phyloP scores from a whole-genome alignment of 1,284 basidiomycete species.

The Boletellus deceptivus region DNA sequence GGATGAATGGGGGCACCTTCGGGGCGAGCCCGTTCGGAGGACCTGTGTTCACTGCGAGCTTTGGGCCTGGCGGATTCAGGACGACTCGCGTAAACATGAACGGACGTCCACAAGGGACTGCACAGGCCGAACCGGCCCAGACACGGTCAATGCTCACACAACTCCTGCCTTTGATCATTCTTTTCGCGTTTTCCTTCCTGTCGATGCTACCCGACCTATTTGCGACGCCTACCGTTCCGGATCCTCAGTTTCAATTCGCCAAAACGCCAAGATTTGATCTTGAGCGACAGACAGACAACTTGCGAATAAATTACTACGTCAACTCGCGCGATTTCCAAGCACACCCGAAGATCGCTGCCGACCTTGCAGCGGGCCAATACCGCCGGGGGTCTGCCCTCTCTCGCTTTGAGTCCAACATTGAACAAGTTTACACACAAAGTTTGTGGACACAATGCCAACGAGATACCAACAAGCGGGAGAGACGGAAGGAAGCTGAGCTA shows the following conservation, averaged over 20 bases:
- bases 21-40: conserved; percentile 44
- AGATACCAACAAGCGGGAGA: conserved; percentile 60
- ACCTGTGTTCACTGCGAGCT: conserved; percentile 69
- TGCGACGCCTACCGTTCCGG: conserved; percentile 61
- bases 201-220: conserved; percentile 83
- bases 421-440: conserved; percentile 67
- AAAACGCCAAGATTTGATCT: conserved; percentile 56
- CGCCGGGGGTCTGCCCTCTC: conserved; percentile 36
- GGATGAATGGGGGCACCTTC: conserved; percentile 45
- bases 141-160: conserved; percentile 75
- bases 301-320: conserved; percentile 85
- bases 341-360: conserved; percentile 75
- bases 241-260: conserved; percentile 80
- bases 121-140: conserved; percentile 36
- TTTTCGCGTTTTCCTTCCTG: conserved; percentile 83
- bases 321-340: conserved; percentile 75
- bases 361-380: conserved; percentile 53
- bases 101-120: conserved; percentile 35
- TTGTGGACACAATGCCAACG: conserved; percentile 70
- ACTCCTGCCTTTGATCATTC: conserved; percentile 81
- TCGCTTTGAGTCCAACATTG: conserved; percentile 68
- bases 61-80: conserved; percentile 77
- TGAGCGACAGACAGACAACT: conserved; percentile 63
- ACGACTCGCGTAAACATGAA: conserved; percentile 53
- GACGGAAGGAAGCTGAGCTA: conserved; percentile 69